phyloP scores from a whole-genome alignment of 306 rosid species.

The Aeschynomene evenia region DNA sequence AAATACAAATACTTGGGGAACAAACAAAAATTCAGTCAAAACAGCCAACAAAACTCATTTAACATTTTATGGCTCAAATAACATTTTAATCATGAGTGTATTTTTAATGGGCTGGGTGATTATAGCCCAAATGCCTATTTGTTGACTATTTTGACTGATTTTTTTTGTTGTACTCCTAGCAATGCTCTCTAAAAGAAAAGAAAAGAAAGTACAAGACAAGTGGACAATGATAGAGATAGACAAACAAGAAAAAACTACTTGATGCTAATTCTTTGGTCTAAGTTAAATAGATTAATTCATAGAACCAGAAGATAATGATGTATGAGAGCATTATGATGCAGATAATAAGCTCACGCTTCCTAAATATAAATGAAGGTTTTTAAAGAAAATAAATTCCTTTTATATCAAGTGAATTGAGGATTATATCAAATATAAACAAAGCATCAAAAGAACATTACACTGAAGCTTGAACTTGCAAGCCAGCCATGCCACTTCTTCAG shows the following conservation, averaged over 20 bases:
- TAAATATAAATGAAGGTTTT: background rate
- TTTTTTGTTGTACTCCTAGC: no score
- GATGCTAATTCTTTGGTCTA: background rate
- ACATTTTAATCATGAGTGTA: no score
- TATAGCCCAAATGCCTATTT: no score
- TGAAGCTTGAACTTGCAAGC: slow-evolving; percentile 84
- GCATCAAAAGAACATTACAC: slow-evolving; percentile 46
- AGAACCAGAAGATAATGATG: background rate
- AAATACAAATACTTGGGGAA: background rate
- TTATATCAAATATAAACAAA: background rate
- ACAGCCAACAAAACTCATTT: no score
- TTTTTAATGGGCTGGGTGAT: no score
- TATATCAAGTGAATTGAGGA: slow-evolving; percentile 15
- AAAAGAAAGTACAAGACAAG: background rate
- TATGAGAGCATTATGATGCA: background rate
- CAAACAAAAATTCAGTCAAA: no score
- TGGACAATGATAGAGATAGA: background rate
- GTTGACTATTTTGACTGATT: no score
- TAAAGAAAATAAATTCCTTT: background rate
- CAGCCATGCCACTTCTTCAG: slow-evolving; percentile 96
- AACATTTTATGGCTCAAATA: no score
- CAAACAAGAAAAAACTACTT: background rate
- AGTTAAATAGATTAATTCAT: background rate
- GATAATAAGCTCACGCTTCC: background rate
- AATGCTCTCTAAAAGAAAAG: no score